Evolutionary conservation across 805 yeast species (phyloP), one percentile per base, ranked within the genome.

Genomic region (Kluyveromyces aestuarii): DNA sequence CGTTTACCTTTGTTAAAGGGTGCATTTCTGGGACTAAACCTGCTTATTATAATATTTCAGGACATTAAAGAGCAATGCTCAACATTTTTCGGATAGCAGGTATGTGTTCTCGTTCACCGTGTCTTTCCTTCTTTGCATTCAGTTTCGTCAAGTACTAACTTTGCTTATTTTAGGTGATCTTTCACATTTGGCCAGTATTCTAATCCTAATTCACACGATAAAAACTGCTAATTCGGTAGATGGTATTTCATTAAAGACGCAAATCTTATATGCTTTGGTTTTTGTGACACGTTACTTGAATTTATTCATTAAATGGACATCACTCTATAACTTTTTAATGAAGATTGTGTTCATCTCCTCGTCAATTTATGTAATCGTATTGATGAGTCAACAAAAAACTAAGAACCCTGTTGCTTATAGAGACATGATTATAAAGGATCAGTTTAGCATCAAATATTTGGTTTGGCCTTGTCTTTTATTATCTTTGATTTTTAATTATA

Each of bases 171-270:
- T 61, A 41, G 95, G 91, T 27, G 99, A 93, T 62, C 60, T 87
- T 48, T 79, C 93, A 43, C 99, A 93, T 64, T 69, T 87, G 65
- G 80, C 84, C 16, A 82, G 95, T 57, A 86, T 87, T 45, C 70
- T 86, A 50, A 77, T 93, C 48, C 74, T 93, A 54, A 71, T 91
- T 45, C 82, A 80, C 48, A 79, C 88, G 39, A 87, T 93, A 56
- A 75, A 72, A 46, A 61, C 69, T 6, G 76, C 84, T 48, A 72
- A 72, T 51, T 82, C 95, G 7, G 81, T 85, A 43, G 77, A 80
- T 30, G 99, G 99, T 41, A 77, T 93, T 44, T 89, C 97, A 1
- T 70, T 87, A 62, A 91, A 91, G 69, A 87, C 98, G 0, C 98
- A 93, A 64, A 70, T 77, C 1, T 70, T 91, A 39, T 93, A 91